Evolutionary conservation across 2,329 filamentous ascomycete species (phyloP).

Genomic region (Aureobasidium leucospermi): DNA sequence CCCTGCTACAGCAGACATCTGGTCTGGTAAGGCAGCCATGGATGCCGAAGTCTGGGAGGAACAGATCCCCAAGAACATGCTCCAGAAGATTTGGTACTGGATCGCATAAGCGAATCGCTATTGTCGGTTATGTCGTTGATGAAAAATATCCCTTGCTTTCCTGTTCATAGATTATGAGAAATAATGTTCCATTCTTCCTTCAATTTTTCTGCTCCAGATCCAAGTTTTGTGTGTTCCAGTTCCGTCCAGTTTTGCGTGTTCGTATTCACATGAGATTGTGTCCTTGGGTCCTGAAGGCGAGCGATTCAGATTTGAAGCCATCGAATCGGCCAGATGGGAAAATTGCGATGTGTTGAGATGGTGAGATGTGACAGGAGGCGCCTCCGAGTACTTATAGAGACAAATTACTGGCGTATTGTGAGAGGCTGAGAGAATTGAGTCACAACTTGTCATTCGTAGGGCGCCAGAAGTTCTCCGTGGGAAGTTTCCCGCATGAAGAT

Average conservation of each 20-base stretch:
- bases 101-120: constrained; percentile 32
- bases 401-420: not conserved
- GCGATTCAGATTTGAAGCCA: too few relatives aligned
- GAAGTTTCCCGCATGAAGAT: not conserved
- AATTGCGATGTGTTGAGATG: too few relatives aligned
- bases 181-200: not conserved
- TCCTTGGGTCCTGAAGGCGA: too few relatives aligned
- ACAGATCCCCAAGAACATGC: constrained; percentile 33
- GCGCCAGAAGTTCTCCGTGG: not conserved
- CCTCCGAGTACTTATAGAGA: not conserved
- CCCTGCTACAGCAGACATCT: constrained; percentile 37
- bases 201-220: not conserved
- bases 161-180: not conserved
- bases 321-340: too few relatives aligned
- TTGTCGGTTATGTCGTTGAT: not conserved
- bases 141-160: constrained; percentile 3
- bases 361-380: too few relatives aligned
- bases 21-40: constrained; percentile 39
- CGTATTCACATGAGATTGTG: too few relatives aligned
- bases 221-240: not conserved
- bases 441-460: not conserved
- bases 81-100: constrained; percentile 44
- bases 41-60: constrained; percentile 41
- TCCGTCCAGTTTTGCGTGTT: too few relatives aligned
- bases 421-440: not conserved